These are phyloP conservation scores for Colletotrichum trifolii DNA, from an alignment of 2,329 filamentous ascomycete species.

Conservation along the genomic window DNA sequence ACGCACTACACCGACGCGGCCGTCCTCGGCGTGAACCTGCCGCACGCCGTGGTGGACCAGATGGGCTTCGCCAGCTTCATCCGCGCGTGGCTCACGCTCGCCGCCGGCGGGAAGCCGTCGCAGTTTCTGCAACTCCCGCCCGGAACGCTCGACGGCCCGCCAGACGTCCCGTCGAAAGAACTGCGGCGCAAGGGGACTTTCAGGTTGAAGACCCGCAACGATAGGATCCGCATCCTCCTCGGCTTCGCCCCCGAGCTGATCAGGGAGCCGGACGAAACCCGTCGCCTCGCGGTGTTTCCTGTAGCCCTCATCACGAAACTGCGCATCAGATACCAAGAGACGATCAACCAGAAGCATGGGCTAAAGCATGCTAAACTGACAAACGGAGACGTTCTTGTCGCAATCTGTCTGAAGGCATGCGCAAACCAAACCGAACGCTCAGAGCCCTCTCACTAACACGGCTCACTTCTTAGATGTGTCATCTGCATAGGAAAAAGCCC, in stretches of 20 bases:
- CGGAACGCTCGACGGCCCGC: slow-evolving; percentile 27
- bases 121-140: slow-evolving; percentile 32
- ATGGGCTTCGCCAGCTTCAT: slow-evolving; percentile 38
- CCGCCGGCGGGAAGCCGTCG: slow-evolving; percentile 31
- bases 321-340: slow-evolving; percentile 25
- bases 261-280: slow-evolving; percentile 22
- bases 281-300: slow-evolving; percentile 18
- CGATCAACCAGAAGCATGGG: slow-evolving; percentile 18
- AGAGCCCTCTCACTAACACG: background rate
- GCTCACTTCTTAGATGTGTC: slow-evolving; percentile 16
- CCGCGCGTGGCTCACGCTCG: slow-evolving; percentile 37
- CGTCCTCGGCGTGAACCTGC: slow-evolving; percentile 37
- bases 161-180: slow-evolving; percentile 17
- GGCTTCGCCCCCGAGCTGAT: slow-evolving; percentile 31
- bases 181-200: background rate
- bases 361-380: slow-evolving; percentile 6
- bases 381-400: slow-evolving; percentile 26
- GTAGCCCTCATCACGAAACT: slow-evolving; percentile 13
- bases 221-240: slow-evolving; percentile 12
- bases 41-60: slow-evolving; percentile 39
- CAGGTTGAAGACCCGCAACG: background rate
- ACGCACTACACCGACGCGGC: slow-evolving; percentile 37
- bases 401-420: slow-evolving; percentile 9
- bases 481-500: slow-evolving; percentile 32
- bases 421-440: too few relatives aligned